Evolutionary conservation across 1,139 yeast species (phyloP).

Genomic region (Pichia inconspicua): DNA sequence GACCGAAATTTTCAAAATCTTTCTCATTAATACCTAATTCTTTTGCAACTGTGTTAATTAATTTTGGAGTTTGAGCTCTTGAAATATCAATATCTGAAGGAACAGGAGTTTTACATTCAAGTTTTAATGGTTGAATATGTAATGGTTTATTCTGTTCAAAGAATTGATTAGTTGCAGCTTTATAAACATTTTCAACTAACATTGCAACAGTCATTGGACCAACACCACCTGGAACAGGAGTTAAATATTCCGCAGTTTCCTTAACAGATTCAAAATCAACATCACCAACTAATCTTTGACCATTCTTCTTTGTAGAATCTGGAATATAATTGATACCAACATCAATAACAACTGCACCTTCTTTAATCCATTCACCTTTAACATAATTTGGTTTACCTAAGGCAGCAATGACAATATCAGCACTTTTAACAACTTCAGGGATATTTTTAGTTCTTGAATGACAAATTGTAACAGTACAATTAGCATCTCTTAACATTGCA

Average conservation of each 20-base stretch:
- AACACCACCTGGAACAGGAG: slow-evolving; percentile 99
- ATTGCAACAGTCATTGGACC: slow-evolving; percentile 99
- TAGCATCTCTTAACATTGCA: slow-evolving; percentile 64
- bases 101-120: slow-evolving; percentile 38
- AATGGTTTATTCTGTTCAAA: slow-evolving; percentile 35
- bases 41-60: slow-evolving; percentile 51
- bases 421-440: slow-evolving; percentile 51
- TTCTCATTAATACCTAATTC: slow-evolving; percentile 55
- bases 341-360: slow-evolving; percentile 82
- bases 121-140: slow-evolving; percentile 26
- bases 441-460: slow-evolving; percentile 72
- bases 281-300: slow-evolving; percentile 87
- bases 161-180: slow-evolving; percentile 63
- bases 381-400: slow-evolving; percentile 80
- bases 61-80: slow-evolving; percentile 63
- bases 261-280: slow-evolving; percentile 71
- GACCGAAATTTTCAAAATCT: slow-evolving; percentile 68
- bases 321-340: slow-evolving; percentile 91
- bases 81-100: slow-evolving; percentile 75
- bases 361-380: slow-evolving; percentile 83
- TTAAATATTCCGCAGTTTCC: slow-evolving; percentile 63
- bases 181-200: slow-evolving; percentile 78
- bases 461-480: slow-evolving; percentile 81
- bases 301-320: slow-evolving; percentile 71
- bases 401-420: slow-evolving; percentile 91